Base-by-base conservation (phyloP, 495 filamentous ascomycete species). In the Podospora comata region DNA sequence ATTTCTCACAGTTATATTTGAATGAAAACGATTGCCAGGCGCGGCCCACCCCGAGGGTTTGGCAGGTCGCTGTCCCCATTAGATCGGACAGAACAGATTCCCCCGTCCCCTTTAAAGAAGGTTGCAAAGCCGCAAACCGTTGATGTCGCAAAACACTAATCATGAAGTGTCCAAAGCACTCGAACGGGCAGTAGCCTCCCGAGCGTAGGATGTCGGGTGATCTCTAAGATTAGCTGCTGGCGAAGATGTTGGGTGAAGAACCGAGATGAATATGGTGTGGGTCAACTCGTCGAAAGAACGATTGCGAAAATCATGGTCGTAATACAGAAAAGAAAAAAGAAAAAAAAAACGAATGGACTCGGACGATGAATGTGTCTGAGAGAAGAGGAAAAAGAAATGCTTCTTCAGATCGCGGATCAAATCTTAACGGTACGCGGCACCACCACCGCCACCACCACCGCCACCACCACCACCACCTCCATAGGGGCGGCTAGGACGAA, bases 131-230 rank as follows among this genome's bases (percentile, higher is more conserved):
- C 58, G 68, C 72, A 71, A 71, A 67, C 65, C 70, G 66, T 70
- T 39, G 74, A 81, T 83, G 83, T 85, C 76, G 82, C 83, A 85
- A 84, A 84, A 83, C 77, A 78, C 77, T 86, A 86, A 85, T 71
- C 79, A 85, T 86, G 78, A 82, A 81, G 78, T 86, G 81, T 86
- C 84, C 85, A 86, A 87, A 78, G 78, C 84, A 77, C 82, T 78
- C 78, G 76, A 74, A 75, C 68, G 75, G 79, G 80, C 81, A 78
- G 81, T 81, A 83, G 78, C 78, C 80, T 79, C 78, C 77, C 77
- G 79, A 81, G 82, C 74, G 82, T 86, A 86, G 84, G 83, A 86
- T 86, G 83, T 82, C 75, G 77, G 75, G 80, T 83, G 80, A 85
- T 83, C 77, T 77, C 75, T 71, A 80, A 79, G 84, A 78, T 81